Conservation (phyloP, 495 filamentous ascomycete genomes). For the Pseudevernia furfuracea region DNA sequence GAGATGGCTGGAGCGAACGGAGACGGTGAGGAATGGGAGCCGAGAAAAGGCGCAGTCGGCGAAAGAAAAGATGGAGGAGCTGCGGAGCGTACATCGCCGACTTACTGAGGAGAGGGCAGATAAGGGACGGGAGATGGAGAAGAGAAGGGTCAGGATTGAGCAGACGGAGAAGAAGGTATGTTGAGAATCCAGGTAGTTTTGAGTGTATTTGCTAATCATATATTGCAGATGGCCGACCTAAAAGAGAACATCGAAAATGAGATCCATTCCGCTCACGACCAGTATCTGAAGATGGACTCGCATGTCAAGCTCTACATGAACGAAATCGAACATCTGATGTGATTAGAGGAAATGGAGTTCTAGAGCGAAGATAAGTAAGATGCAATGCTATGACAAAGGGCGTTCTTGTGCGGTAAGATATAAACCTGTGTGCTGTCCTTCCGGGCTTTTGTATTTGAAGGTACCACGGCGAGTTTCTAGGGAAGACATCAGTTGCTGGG, state of each 20-base stretch:
- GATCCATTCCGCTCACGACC: conserved; percentile 74
- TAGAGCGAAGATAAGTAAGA: not conserved
- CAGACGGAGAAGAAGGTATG: conserved; percentile 97
- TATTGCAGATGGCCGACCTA: conserved; percentile 78
- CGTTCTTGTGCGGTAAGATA: not conserved
- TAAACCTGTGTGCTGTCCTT: not conserved
- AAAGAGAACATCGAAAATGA: conserved; percentile 96
- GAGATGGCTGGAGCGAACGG: conserved; percentile 78
- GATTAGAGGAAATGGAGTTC: not conserved
- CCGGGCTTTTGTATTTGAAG: not conserved
- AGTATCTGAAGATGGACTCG: conserved; percentile 92
- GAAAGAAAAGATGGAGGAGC: conserved; percentile 81
- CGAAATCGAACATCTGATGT: conserved; percentile 81
- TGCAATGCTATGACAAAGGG: not conserved
- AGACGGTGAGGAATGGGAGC: conserved; percentile 65
- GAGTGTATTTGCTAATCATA: not conserved
- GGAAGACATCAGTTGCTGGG: no score
- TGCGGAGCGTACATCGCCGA: conserved; percentile 69
- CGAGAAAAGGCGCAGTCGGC: conserved; percentile 72
- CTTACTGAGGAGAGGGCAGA: conserved; percentile 77
- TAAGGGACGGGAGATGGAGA: conserved; percentile 85
- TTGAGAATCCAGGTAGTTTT: not conserved
- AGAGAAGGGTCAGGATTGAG: conserved; percentile 81
- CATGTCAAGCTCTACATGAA: conserved; percentile 97
- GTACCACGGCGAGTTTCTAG: not conserved